Percentiles rank a stretch among this genome's conserved stretches.
Evolutionary conservation across 2,329 filamentous ascomycete species (phyloP).

Genomic region (Cryphonectria nitschkei): DNA sequence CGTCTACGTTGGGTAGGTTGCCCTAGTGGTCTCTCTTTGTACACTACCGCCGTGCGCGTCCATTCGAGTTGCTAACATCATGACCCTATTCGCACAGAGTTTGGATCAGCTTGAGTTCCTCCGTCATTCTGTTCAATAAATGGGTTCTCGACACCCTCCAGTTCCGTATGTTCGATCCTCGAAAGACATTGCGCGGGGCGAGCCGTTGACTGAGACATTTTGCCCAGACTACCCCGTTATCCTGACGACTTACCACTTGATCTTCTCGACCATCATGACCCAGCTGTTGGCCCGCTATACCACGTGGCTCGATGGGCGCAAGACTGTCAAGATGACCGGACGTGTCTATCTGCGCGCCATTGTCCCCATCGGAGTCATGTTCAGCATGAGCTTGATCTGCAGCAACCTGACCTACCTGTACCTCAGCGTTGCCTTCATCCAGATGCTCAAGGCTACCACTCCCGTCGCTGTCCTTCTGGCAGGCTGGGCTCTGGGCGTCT

Average conservation of each 20-base stretch:
- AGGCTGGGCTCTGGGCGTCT: conserved; percentile 85
- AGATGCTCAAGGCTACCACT: conserved; percentile 99
- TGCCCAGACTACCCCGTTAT: conserved; percentile 70
- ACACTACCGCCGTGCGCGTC: not conserved
- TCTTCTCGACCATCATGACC: conserved; percentile 92
- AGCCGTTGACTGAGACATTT: conserved; percentile 35
- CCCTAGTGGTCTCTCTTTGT: not conserved
- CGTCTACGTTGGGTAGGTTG: conserved; percentile 76
- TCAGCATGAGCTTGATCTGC: conserved; percentile 94
- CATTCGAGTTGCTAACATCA: not conserved
- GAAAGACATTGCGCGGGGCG: conserved; percentile 1
- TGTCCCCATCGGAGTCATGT: conserved; percentile 92
- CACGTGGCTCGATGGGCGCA: conserved; percentile 86
- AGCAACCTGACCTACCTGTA: conserved; percentile 96
- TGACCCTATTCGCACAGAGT: conserved; percentile 55
- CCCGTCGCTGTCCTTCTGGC: conserved; percentile 90
- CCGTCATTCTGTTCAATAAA: conserved; percentile 99
- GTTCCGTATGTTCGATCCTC: conserved; percentile 66
- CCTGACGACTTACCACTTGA: conserved; percentile 93
- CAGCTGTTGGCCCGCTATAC: conserved; percentile 92
- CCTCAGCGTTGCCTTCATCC: conserved; percentile 94
- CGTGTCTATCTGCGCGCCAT: conserved; percentile 91
- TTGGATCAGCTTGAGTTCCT: conserved; percentile 92
- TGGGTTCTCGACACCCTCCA: conserved; percentile 86
- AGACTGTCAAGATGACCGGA: conserved; percentile 96